A percentile compares a stretch with the other conserved stretches of the same genome.
Evolutionary conservation across 495 filamentous ascomycete genomes (phyloP).

Genomic region (Lasiosphaeriaceae sp.): DNA sequence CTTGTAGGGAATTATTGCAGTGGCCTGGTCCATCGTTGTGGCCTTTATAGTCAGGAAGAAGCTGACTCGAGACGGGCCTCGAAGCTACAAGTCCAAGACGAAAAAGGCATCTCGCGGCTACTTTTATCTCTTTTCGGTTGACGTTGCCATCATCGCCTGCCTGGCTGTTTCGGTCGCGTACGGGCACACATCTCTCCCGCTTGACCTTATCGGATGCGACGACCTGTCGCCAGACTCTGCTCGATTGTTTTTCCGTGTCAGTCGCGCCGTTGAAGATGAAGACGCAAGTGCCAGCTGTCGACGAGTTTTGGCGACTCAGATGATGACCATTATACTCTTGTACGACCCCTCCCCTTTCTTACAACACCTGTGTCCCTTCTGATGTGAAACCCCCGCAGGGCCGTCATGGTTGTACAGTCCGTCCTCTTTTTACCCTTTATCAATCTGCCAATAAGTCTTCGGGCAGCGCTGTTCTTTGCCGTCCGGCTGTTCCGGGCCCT

Average conservation of each 20-base stretch:
- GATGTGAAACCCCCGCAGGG: neutral
- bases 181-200: neutral
- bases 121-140: neutral
- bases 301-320: neutral
- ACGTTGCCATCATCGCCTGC: neutral
- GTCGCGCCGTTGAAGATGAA: neutral
- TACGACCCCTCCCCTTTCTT: neutral
- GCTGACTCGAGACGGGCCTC: neutral
- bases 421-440: neutral
- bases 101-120: neutral
- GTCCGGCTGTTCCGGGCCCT: neutral
- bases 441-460: slow-evolving; percentile 1
- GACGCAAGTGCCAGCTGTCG: neutral
- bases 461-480: neutral
- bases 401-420: neutral
- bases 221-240: neutral
- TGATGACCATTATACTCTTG: neutral
- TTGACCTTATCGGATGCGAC: neutral
- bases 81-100: neutral
- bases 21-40: neutral
- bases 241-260: neutral
- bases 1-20: neutral
- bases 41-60: neutral
- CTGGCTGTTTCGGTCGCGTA: neutral
- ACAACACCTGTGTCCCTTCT: neutral